Base-by-base conservation (phyloP, 2,329 filamentous ascomycete genomes). In the Hypoxylon sp. region DNA sequence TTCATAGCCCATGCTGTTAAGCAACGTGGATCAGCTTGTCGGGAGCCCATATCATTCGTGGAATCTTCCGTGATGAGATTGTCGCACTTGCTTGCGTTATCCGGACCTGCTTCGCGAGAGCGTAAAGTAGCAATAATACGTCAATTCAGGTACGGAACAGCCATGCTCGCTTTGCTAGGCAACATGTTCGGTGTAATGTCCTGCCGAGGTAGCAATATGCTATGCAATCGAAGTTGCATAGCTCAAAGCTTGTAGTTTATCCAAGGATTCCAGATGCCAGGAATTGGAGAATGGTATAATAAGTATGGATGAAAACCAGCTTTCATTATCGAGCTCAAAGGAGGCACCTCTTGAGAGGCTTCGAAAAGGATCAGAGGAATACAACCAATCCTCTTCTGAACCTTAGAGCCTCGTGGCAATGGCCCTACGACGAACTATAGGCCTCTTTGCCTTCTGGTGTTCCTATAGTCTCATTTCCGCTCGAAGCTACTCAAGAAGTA, bases 131-230 rank as follows among this genome's bases (percentile, higher is more conserved):
- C 37, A 35, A 24, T 27, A 57, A 39, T 39, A 51, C 51, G 44
- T 52, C 37, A 21, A 37, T 10, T 47, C 27, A 60, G 50, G 52
- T 21, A 63, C 62, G 31, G 51, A 51, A 50, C 19, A 56, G 50
- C 11, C 54, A 21, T 11, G 7, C 21, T 65, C n/a, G n/a, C 61
- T 62, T 17, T 65, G 27, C 57, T 60, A 47, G 52, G 67, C 53
- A 60, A 50, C 13, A 51, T 37, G 32, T 32, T 65, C 68, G 68
- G 68, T 70, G 24, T 50, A 70, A 67, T 55, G 61, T 66, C 50
- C 55, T 10, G 61, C 68, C 68, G 68, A 70, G 58, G 65, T 70
- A 61, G 65, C 62, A 70, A 61, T 62, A 37, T 51, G 24, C 50
- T 62, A 56, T 58, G 55, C 62, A 66, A 37, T 47, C 46, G 62